Base-by-base conservation (phyloP, 208 protist species). In the Trypanosoma congolense region DNA sequence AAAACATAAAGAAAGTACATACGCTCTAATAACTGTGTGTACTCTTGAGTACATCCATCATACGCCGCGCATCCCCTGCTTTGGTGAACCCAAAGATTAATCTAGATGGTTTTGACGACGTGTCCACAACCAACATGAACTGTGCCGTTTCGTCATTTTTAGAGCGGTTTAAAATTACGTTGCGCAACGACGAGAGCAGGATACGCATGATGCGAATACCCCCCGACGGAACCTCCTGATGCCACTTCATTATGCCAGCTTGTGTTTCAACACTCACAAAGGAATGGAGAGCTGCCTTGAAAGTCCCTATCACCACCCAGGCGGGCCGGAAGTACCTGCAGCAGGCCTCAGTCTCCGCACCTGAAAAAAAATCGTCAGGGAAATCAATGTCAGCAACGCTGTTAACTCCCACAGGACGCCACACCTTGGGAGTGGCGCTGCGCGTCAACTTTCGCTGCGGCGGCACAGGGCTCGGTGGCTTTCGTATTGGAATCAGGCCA, bases 301-400 rank as follows among this genome's bases (percentile, higher is more conserved):
- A 93, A 24, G 86, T 89, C 2, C 86, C 86, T 14, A 93, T 73
- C 22, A 93, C 72, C 55, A 73, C 82, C 83, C 86, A 93, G 21
- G 77, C 53, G 12, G 86, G 86, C 2, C 55, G 77, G 28, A 73
- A 67, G 64, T 82, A 83, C 41, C 41, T 40, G 43, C 72, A 72
- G 9, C 75, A 72, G 25, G 38, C 45, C 18, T 29, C 43, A 3
- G 36, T 36, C 3, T 50, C 26, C 31, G 26, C 24, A 1, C 55
- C 54, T 10, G 42, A 52, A 57, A 93, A 93, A 16, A 90, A 54
- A 22, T 71, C 54, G 10, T 73, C 72, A 64, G 51, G 56, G 19
- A 93, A 14, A 4, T 57, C 24, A 22, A 93, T 66, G 14, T 68
- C 69, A 56, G 79, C 88, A 42, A 87, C 48, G 1, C 85, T 81